Conservation (phyloP, 2,329 filamentous ascomycete species). For the Pestalotiopsis sp. region DNA sequence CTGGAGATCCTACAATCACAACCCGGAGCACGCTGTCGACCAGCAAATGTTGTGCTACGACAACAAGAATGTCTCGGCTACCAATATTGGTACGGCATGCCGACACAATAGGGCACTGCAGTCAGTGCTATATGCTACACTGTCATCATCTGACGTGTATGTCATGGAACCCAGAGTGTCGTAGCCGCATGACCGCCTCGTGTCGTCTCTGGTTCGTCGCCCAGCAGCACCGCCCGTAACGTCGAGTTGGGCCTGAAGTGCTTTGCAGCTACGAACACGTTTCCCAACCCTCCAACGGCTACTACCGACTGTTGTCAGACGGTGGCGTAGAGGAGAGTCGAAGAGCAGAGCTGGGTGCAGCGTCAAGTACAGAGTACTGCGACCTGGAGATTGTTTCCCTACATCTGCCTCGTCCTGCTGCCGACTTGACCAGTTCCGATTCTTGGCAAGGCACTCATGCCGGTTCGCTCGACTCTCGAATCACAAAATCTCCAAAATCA, state of each 20-base stretch:
- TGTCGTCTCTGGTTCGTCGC: not conserved
- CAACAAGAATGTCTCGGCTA: constrained; percentile 1
- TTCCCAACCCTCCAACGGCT: not conserved
- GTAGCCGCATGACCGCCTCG: constrained; percentile 2
- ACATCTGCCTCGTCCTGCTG: not conserved
- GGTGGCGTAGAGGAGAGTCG: not conserved
- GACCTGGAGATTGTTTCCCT: not conserved
- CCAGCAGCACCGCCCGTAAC: not conserved
- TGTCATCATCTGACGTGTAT: constrained; percentile 1
- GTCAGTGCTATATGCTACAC: not conserved
- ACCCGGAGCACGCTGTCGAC: not conserved
- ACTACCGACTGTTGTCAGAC: not conserved
- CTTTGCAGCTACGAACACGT: not conserved
- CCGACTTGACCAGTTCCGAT: not conserved
- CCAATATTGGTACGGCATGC: not conserved
- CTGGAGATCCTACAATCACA: not conserved
- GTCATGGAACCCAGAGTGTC: not conserved
- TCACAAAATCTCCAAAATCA: not conserved
- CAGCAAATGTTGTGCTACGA: not conserved
- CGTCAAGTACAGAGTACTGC: not conserved
- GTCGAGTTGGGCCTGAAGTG: not conserved
- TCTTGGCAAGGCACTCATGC: not conserved
- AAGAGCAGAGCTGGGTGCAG: not conserved
- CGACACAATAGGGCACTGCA: not conserved
- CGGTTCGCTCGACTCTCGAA: not conserved